A percentile compares a stretch with the other conserved stretches of the same genome.
phyloP scores from a whole-genome alignment of 192 early-diverging fungal genomes.

The Umbelopsis sp. region DNA sequence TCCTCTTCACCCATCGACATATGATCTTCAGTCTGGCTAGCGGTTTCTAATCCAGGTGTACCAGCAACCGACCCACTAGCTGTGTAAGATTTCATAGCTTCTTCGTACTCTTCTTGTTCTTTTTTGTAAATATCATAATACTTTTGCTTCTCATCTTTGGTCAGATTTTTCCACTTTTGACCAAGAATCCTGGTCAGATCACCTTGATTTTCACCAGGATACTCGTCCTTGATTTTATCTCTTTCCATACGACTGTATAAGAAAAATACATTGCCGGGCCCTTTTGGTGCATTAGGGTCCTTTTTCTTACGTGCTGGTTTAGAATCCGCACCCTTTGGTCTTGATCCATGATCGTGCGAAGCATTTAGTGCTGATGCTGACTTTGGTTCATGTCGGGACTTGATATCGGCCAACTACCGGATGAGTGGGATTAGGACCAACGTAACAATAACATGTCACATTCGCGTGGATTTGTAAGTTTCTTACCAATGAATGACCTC shows the following conservation, averaged over 20 bases:
- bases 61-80: constrained; percentile 4
- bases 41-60: constrained; percentile 19
- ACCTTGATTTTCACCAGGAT: constrained; percentile 35
- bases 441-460: neutral
- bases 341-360: constrained; percentile 7
- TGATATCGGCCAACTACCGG: constrained; percentile 6
- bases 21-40: constrained; percentile 21
- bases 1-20: constrained; percentile 23
- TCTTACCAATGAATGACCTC: constrained; percentile 6
- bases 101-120: constrained; percentile 38
- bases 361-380: neutral
- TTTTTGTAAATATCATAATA: constrained; percentile 41
- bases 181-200: constrained; percentile 43
- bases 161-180: constrained; percentile 47
- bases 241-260: constrained; percentile 46
- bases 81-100: constrained; percentile 37
- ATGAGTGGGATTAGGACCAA: neutral
- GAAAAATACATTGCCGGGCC: constrained; percentile 47
- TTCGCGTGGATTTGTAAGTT: neutral
- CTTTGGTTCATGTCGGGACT: neutral
- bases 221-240: constrained; percentile 45
- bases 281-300: constrained; percentile 51
- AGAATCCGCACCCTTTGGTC: constrained; percentile 7
- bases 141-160: constrained; percentile 39
- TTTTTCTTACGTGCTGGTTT: constrained; percentile 39